Base-by-base conservation (phyloP, 2,329 filamentous ascomycete genomes). In the Blastomyces gilchristii region DNA sequence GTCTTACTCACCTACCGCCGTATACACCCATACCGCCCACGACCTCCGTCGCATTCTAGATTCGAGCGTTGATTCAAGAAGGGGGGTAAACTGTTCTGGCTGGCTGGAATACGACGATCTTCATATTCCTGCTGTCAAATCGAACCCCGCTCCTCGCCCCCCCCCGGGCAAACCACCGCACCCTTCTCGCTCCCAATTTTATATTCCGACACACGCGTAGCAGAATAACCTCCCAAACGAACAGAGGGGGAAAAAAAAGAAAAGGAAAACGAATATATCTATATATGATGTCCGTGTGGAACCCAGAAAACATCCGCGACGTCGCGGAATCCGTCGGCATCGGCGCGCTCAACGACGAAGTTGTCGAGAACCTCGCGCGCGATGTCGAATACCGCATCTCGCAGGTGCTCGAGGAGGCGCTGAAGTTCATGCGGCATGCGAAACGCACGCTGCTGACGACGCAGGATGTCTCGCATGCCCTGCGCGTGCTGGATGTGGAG, bases 281-380 rank as follows among this genome's bases (percentile, higher is more conserved):
- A 50, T 50, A 50, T 50, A 49, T 49, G 54, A 83, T 82, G 80
- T 85, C 85, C 49, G 86, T 97, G 69, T 97, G 94, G 94, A 97
- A 97, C 73, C 87, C 90, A 22, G 94, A 99, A 71, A 97, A 96
- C 70, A 90, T 99, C 70, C 87, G 87, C 70, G 94, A 99, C 75
- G 92, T 97, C 65, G 93, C 94, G 68, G 94, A 99, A 76, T 96
- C 94, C 1, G 90, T 97, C 58, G 94, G 94, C 63, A 92, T 99
- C 69, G 80, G 84, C 69, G 83, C 85, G 62, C 82, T 97, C 54
- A 86, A 85, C 73, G 90, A 96, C 65, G 93, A 97, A 66, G 89
- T 94, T 28, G 85, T 92, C 56, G 90, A 94, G 65, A 87, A 90
- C 63, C 84, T 99, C 54, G 88, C 91, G 11, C 90, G 95, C 73